phyloP scores from a whole-genome alignment of 2,329 filamentous ascomycete species.

The Neospermospora avenae region DNA sequence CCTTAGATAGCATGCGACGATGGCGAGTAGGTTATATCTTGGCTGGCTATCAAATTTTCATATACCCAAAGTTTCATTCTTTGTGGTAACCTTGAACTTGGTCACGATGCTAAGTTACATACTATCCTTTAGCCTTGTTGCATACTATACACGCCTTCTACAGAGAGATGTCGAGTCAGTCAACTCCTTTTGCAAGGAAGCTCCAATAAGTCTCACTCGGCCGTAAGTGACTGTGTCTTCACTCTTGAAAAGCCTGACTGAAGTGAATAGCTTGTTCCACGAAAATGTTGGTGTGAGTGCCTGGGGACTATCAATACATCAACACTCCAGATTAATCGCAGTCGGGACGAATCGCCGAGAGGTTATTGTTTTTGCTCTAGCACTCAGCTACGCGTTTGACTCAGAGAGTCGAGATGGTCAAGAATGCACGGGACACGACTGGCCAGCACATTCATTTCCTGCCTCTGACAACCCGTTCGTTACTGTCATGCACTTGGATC shows the following conservation, averaged over 20 bases:
- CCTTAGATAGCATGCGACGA: conserved; percentile 60
- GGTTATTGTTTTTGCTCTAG: conserved; percentile 48
- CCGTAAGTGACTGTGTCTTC: conserved; percentile 19
- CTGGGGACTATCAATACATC: conserved; percentile 81
- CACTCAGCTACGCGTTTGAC: background rate
- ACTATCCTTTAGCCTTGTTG: conserved; percentile 46
- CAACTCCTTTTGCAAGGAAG: conserved; percentile 28
- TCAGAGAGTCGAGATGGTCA: background rate
- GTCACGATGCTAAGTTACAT: too few species aligned
- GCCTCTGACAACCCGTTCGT: background rate
- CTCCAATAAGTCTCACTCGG: conserved; percentile 9
- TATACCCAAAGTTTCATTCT: too few species aligned
- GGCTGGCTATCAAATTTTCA: too few species aligned
- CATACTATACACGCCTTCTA: conserved; percentile 55
- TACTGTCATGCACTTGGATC: background rate
- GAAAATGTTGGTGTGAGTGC: conserved; percentile 75
- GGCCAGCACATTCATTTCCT: background rate
- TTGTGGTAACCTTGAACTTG: too few species aligned
- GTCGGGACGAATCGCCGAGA: conserved; percentile 71
- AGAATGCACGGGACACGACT: background rate
- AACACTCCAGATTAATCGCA: conserved; percentile 77
- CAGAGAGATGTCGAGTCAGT: conserved; percentile 6
- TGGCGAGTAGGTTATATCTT: conserved; percentile 49
- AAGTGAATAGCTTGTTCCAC: conserved; percentile 56
- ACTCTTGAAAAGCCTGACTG: background rate